Percentiles rank a stretch among this genome's conserved stretches.
These are phyloP conservation scores for Triticum turgidum DNA, from an alignment of 176 grass and related monocot genomes.

Conservation along the genomic window DNA sequence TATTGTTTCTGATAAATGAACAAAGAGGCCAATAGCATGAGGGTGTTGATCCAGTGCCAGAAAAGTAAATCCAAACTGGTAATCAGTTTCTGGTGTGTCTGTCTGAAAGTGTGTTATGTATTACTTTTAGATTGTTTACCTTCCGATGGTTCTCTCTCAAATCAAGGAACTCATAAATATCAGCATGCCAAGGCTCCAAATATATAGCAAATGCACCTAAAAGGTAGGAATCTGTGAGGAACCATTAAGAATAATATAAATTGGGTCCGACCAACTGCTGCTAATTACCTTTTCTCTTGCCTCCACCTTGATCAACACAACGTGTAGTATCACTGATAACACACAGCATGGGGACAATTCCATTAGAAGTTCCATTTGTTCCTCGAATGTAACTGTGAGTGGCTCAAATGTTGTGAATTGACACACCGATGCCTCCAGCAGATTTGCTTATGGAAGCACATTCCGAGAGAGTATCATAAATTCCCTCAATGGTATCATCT, in stretches of 20 bases:
- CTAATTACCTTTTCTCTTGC: constrained; percentile 75
- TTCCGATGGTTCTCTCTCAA: constrained; percentile 90
- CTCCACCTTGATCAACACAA: constrained; percentile 95
- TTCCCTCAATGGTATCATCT: constrained; percentile 76
- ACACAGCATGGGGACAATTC: constrained; percentile 80
- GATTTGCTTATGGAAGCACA: constrained; percentile 90
- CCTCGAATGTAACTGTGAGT: constrained; percentile 82
- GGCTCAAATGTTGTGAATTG: constrained; percentile 80
- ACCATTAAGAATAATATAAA: not conserved
- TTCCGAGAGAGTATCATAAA: constrained; percentile 43
- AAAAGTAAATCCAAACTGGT: constrained; percentile 4
- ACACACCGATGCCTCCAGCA: constrained; percentile 87
- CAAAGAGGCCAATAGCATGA: not conserved
- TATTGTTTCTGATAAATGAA: no score
- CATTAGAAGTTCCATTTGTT: constrained; percentile 88
- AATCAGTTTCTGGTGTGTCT: not conserved
- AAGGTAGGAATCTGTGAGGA: constrained; percentile 10
- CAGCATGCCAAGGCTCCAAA: constrained; percentile 90
- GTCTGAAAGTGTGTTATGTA: not conserved
- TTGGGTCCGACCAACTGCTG: not conserved
- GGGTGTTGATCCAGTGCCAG: not conserved
- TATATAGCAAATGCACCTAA: constrained; percentile 93
- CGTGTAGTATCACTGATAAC: constrained; percentile 89
- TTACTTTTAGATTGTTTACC: constrained; percentile 47
- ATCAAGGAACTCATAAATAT: constrained; percentile 91